phyloP scores from a whole-genome alignment of 164 flowering plant genomes.

The Nymphaea thermarum region DNA sequence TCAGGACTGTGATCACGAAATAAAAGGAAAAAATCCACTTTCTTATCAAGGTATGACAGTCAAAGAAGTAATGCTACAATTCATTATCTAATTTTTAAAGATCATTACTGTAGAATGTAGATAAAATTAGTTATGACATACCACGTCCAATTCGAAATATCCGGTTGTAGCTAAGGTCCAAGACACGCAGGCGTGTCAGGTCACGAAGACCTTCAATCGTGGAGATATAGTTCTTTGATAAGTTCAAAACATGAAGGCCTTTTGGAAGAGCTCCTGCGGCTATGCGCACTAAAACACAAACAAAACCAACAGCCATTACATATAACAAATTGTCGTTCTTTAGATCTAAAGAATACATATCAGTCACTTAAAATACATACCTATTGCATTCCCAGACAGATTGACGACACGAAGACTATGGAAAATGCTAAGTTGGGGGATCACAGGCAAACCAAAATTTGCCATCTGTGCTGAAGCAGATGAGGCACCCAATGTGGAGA shows the following conservation, averaged over 20 bases:
- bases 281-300: slow-evolving; percentile 42
- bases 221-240: slow-evolving; percentile 74
- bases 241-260: slow-evolving; percentile 76
- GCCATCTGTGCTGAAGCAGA: slow-evolving; percentile 72
- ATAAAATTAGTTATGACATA: slow-evolving; percentile 16
- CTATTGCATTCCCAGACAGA: slow-evolving; percentile 81
- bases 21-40: neutral
- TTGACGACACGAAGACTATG: slow-evolving; percentile 61
- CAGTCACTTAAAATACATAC: slow-evolving; percentile 18
- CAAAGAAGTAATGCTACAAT: neutral
- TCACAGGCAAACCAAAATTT: slow-evolving; percentile 74
- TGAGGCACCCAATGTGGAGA: slow-evolving; percentile 54
- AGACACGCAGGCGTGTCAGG: slow-evolving; percentile 72
- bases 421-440: slow-evolving; percentile 81
- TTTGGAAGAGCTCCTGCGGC: slow-evolving; percentile 95
- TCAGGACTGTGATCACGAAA: neutral
- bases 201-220: slow-evolving; percentile 89
- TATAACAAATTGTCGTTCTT: neutral
- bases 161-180: slow-evolving; percentile 88
- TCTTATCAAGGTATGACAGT: neutral
- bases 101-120: neutral
- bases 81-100: too few species aligned
- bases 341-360: neutral
- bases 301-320: neutral
- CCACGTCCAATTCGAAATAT: slow-evolving; percentile 84